Evolutionary conservation across 768 basidiomycete genomes (phyloP), one percentile per base, ranked within the genome.

Genomic region (Collybia sp.): DNA sequence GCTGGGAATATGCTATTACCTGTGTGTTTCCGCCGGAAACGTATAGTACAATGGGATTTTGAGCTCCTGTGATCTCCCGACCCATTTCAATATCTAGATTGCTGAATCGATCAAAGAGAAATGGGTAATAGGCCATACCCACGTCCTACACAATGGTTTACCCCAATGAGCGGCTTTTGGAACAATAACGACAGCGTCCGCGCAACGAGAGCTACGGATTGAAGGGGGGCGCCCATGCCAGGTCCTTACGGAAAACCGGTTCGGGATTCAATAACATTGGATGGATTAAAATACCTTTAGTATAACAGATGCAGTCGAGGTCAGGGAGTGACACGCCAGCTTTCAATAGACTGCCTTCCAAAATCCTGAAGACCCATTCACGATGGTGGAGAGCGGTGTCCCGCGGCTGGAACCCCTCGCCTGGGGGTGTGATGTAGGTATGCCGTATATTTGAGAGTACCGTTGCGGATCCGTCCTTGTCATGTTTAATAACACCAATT

Each of bases 141-240:
- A 98, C 96, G 96, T 41, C 96, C 96, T 30, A 99, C 84, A 57
- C 96, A 99, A 64, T 99, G 96, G 62, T 99, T 99, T n/a, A 98
- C 96, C 1, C 93, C 94, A 3, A 99, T 82, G 5, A 99, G 74
- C 2, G 96, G 95, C 58, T 96, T 98, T 55, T 80, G 66, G 63
- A 86, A 93, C 47, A 99, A 63, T 3, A 96, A 76, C 1, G 92
- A 85, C 30, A 99, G 71, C 1, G 91, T 95, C 40, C 96, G 77
- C 0, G 96, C 96, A 30, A 98, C 88, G 19, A 99, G 69, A 1
- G 91, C 94, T 12, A 98, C 93, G 2, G 94, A 93, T 58, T 95
- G 93, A 31, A 99, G 65, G 1, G 96, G 96, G 31, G 91, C 93
- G 40, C 96, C 96, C 96, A 99, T 99, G 1, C 96, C 96, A n/a